Base-by-base conservation (phyloP, 2,329 filamentous ascomycete species). In the Monosporascus sp. region DNA sequence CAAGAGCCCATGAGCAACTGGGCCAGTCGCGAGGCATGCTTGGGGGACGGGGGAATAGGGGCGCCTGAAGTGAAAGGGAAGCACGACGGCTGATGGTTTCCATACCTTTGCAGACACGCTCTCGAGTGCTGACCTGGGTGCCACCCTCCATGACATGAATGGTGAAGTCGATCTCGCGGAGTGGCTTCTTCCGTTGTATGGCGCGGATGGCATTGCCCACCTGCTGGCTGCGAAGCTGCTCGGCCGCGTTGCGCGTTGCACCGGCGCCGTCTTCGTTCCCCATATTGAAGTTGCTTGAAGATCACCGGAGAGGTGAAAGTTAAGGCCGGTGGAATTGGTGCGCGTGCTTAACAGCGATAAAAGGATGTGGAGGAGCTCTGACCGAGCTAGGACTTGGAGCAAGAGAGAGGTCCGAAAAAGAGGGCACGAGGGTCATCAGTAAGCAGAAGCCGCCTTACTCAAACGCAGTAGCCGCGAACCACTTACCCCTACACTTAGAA, bases 131-230 rank as follows among this genome's bases (percentile, higher is more conserved):
- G 70, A 99, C 94, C 77, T 96, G 91, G 51, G 84, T 86, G 69
- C 90, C 91, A 79, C 99, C 94, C 73, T 99, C 94, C 93, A 97
- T 97, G 58, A 88, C 93, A 74, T 99, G 94, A 68, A 99, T 85
- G 53, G 91, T 95, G 72, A 99, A 99, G 78, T 99, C 94, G 68
- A 99, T 97, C 80, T 97, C 93, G 54, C 94, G 94, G 50, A 95
- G 81, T 51, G 93, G 92, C 78, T 89, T 93, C 87, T 97, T 97
- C 67, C 97, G 85, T 71, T 87, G 86, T 68, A 99, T 91, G 56
- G 94, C 94, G 71, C 89, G 90, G 68, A 93, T 87, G 64, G 89
- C 88, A 83, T 91, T 93, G 76, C 96, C 90, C 68, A 97, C 81
- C 72, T 88, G 85, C 65, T 74, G 70, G 65, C 72, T 79, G 70